Evolutionary conservation across 1,284 basidiomycete species (phyloP).

Genomic region (Porogramme epimiltina): DNA sequence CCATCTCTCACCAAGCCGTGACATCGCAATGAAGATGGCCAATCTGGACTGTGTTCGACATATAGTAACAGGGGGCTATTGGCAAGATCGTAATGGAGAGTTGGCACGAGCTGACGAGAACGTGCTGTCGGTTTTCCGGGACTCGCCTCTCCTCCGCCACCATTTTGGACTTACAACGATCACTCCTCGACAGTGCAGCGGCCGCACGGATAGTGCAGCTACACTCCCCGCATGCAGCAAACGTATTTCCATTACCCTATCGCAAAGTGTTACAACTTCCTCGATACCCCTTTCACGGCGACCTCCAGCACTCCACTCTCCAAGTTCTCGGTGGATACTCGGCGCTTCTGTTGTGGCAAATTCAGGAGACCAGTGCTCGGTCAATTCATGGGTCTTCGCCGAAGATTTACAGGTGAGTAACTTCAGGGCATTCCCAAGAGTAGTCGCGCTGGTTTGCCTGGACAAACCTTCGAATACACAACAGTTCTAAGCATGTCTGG

Average conservation of each 20-base stretch:
- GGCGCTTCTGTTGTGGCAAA: too few relatives aligned
- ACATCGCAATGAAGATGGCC: slow-evolving; percentile 16
- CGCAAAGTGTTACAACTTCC: too few relatives aligned
- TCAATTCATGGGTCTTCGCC: too few relatives aligned
- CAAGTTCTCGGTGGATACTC: too few relatives aligned
- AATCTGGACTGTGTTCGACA: slow-evolving; percentile 14
- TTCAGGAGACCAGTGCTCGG: too few relatives aligned
- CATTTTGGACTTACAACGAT: slow-evolving; percentile 6
- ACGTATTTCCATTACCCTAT: not conserved
- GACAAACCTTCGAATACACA: too few relatives aligned
- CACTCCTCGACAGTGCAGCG: slow-evolving; percentile 9
- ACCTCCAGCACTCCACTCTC: too few relatives aligned
- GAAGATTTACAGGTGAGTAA: too few relatives aligned
- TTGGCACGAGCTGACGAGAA: slow-evolving; percentile 13
- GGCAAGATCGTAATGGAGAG: slow-evolving; percentile 1
- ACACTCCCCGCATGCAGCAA: not conserved
- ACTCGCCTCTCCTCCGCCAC: not conserved
- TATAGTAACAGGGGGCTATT: slow-evolving; percentile 19
- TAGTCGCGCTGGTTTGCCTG: too few relatives aligned
- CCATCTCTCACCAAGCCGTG: slow-evolving; percentile 23
- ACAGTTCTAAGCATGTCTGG: slow-evolving; percentile 28
- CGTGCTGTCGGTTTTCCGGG: not conserved
- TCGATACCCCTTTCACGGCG: too few relatives aligned
- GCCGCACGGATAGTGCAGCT: not conserved
- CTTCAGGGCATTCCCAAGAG: too few relatives aligned